Percentiles rank a stretch among this genome's conserved stretches.
Evolutionary conservation across 2,329 filamentous ascomycete genomes (phyloP).

Genomic region (Epichloe sibirici): DNA sequence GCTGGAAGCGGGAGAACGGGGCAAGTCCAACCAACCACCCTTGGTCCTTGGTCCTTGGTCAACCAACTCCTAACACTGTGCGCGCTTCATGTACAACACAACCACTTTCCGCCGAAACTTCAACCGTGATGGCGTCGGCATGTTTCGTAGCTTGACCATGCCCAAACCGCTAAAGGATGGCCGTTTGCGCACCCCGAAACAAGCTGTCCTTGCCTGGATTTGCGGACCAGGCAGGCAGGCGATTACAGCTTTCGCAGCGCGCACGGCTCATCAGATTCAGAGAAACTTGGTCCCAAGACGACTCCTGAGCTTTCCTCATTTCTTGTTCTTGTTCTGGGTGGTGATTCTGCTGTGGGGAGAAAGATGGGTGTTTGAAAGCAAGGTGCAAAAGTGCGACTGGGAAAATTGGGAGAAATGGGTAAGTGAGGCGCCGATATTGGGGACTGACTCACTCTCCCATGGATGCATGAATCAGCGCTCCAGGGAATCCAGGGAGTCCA

Average conservation of each 20-base stretch:
- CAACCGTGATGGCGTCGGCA: slow-evolving; percentile 17
- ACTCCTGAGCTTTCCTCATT: slow-evolving; percentile 51
- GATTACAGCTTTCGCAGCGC: slow-evolving; percentile 19
- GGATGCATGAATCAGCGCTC: too few species aligned
- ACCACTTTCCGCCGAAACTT: too few species aligned
- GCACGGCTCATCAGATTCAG: slow-evolving; percentile 16
- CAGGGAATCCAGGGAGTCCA: too few species aligned
- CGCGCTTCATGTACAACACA: too few species aligned
- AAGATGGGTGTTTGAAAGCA: slow-evolving; percentile 59
- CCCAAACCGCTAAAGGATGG: slow-evolving; percentile 4
- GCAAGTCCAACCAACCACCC: too few species aligned
- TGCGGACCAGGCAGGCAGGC: slow-evolving; percentile 28
- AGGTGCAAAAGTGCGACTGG: slow-evolving; percentile 67
- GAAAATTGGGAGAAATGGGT: slow-evolving; percentile 89
- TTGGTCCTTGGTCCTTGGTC: too few species aligned
- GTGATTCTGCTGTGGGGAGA: slow-evolving; percentile 76
- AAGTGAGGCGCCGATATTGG: slow-evolving; percentile 17
- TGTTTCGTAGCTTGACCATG: slow-evolving; percentile 11
- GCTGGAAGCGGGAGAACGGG: too few species aligned
- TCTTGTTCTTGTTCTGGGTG: slow-evolving; percentile 63
- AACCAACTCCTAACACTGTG: too few species aligned
- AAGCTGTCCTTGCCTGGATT: slow-evolving; percentile 20
- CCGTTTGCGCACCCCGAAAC: slow-evolving; percentile 1
- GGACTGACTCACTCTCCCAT: too few species aligned
- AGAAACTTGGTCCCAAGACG: slow-evolving; percentile 37